Percentiles rank a stretch among this genome's conserved stretches.
Conservation (phyloP, 2,329 filamentous ascomycete species). For the Trichophaea hybrida region DNA sequence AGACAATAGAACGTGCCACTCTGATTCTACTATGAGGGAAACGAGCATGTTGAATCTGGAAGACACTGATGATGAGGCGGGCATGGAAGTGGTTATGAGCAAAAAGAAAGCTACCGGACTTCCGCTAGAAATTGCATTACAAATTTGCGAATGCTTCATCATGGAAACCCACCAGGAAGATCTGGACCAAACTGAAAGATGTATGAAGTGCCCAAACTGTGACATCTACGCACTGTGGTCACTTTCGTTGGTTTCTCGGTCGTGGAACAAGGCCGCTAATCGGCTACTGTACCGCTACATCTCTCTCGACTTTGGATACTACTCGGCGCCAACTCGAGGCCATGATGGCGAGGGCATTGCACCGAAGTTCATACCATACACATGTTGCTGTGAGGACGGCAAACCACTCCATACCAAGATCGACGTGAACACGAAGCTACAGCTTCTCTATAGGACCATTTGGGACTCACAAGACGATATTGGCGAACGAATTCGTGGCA, state of each 20-base stretch:
- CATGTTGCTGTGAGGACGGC: neutral
- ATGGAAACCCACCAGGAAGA: slow-evolving; percentile 2
- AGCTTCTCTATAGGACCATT: slow-evolving; percentile 5
- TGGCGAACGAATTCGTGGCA: neutral
- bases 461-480: slow-evolving; percentile 4
- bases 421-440: slow-evolving; percentile 4
- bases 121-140: slow-evolving; percentile 2
- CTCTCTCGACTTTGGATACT: slow-evolving; percentile 6
- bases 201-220: slow-evolving; percentile 1
- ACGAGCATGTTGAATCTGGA: slow-evolving; percentile 7
- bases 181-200: neutral
- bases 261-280: slow-evolving; percentile 3
- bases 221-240: neutral
- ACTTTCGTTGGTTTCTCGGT: neutral
- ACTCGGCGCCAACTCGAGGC: neutral
- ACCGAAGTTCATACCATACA: slow-evolving; percentile 3
- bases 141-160: slow-evolving; percentile 4
- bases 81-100: neutral
- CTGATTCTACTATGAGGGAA: slow-evolving; percentile 1
- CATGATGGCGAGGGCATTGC: neutral
- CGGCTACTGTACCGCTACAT: neutral
- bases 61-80: neutral
- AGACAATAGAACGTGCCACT: neutral
- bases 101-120: neutral
- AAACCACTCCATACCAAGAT: slow-evolving; percentile 3